phyloP scores from a whole-genome alignment of 2,329 filamentous ascomycete species.

The Calonectria leucothoes region DNA sequence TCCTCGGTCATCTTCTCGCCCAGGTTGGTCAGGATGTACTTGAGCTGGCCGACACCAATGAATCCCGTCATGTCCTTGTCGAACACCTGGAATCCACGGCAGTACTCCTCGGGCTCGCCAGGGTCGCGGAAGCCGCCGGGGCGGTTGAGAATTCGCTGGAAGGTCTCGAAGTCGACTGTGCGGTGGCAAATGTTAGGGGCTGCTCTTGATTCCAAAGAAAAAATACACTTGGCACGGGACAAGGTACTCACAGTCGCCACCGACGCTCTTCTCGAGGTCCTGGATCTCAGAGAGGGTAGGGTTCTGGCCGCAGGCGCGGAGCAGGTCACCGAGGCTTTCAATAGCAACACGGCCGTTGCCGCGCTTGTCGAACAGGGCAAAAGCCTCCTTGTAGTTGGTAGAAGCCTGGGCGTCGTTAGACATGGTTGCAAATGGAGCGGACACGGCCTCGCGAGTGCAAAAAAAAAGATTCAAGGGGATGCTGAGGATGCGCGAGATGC shows the following conservation, averaged over 20 bases:
- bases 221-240: neutral
- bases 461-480: slow-evolving; percentile 27
- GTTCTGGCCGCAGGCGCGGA: slow-evolving; percentile 98
- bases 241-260: slow-evolving; percentile 83
- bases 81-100: slow-evolving; percentile 98
- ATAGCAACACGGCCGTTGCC: slow-evolving; percentile 91
- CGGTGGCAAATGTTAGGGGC: slow-evolving; percentile 22
- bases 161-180: slow-evolving; percentile 96
- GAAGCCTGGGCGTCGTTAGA: slow-evolving; percentile 70
- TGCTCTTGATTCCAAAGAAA: neutral
- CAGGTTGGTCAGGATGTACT: slow-evolving; percentile 97
- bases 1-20: slow-evolving; percentile 99
- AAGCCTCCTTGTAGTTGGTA: slow-evolving; percentile 99
- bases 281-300: slow-evolving; percentile 93
- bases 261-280: slow-evolving; percentile 91
- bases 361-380: slow-evolving; percentile 99
- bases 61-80: slow-evolving; percentile 99
- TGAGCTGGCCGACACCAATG: slow-evolving; percentile 96
- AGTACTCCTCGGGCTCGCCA: slow-evolving; percentile 98
- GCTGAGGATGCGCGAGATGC: slow-evolving; percentile 23
- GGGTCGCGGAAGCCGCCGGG: slow-evolving; percentile 98
- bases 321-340: slow-evolving; percentile 89
- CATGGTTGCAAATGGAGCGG: slow-evolving; percentile 48
- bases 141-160: slow-evolving; percentile 95
- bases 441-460: slow-evolving; percentile 15